Conservation (phyloP, 768 basidiomycete species). For the Grammothele lineata region DNA sequence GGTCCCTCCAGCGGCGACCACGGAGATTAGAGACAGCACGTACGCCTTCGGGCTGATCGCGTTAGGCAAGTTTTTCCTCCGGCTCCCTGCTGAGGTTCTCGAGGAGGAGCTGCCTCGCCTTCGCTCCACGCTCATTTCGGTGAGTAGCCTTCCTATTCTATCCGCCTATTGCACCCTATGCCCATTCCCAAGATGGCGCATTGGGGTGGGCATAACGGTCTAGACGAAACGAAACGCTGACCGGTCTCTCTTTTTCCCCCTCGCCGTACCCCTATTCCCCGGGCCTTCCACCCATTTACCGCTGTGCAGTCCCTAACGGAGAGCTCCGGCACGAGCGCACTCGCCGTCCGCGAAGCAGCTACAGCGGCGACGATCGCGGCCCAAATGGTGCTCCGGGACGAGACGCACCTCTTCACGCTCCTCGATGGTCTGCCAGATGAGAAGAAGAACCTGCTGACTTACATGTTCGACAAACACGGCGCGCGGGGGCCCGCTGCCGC, state of each 20-base stretch:
- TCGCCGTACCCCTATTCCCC: background rate
- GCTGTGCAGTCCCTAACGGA: conserved; percentile 61
- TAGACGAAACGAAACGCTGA: background rate
- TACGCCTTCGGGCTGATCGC: conserved; percentile 84
- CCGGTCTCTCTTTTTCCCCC: conserved; percentile 3
- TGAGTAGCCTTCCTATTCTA: too few relatives aligned
- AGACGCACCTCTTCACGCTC: conserved; percentile 76
- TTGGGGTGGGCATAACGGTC: background rate
- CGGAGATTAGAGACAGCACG: conserved; percentile 56
- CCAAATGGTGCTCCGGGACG: conserved; percentile 78
- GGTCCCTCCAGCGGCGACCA: conserved; percentile 37
- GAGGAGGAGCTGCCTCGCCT: conserved; percentile 85
- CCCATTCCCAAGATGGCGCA: background rate
- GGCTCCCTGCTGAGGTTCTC: conserved; percentile 76
- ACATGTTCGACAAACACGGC: conserved; percentile 85
- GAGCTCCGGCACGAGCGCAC: conserved; percentile 40
- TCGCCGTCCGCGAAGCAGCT: conserved; percentile 81
- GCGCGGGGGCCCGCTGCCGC: conserved; percentile 44
- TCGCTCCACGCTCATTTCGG: conserved; percentile 63
- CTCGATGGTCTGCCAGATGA: conserved; percentile 82
- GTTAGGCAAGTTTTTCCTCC: conserved; percentile 76
- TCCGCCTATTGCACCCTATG: too few relatives aligned
- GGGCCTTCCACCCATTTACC: too few relatives aligned
- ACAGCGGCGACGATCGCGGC: conserved; percentile 81
- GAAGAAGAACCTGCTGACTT: conserved; percentile 87